These are phyloP conservation scores for Yamadazyma sp. DNA, from an alignment of 805 yeast genomes.

Conservation along the genomic window DNA sequence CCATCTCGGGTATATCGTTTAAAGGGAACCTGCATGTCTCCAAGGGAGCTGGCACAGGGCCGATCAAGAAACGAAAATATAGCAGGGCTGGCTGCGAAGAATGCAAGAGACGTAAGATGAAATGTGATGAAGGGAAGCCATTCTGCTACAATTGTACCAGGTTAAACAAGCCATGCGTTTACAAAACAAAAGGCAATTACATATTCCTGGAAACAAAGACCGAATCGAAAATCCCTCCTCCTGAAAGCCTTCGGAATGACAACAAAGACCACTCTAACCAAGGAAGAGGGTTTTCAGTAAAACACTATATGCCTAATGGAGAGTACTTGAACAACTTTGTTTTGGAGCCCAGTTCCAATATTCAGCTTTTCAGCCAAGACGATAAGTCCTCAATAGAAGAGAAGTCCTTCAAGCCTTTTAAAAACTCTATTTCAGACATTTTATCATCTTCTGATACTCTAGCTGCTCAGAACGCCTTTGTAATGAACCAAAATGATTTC, in stretches of 20 bases:
- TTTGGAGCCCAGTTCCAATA: neutral
- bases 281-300: constrained; percentile 4
- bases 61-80: constrained; percentile 37
- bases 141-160: constrained; percentile 37
- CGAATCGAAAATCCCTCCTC: too few relatives aligned
- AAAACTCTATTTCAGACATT: constrained; percentile 18
- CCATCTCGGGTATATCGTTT: too few relatives aligned
- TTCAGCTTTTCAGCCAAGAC: neutral
- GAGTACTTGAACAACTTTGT: constrained; percentile 14
- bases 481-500: constrained; percentile 8
- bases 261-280: too few relatives aligned
- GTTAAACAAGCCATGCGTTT: constrained; percentile 32
- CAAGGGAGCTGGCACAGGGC: too few relatives aligned
- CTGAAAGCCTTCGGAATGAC: too few relatives aligned
- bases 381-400: neutral
- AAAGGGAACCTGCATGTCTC: too few relatives aligned
- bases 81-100: constrained; percentile 43
- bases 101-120: constrained; percentile 44
- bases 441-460: too few relatives aligned
- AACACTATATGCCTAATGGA: constrained; percentile 15
- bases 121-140: constrained; percentile 43
- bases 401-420: constrained; percentile 8
- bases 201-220: too few relatives aligned
- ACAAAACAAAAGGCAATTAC: constrained; percentile 10
- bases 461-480: constrained; percentile 7